A percentile compares a stretch with the other conserved stretches of the same genome.
Evolutionary conservation across 768 basidiomycete genomes (phyloP).

Genomic region (Suillus brevipes): DNA sequence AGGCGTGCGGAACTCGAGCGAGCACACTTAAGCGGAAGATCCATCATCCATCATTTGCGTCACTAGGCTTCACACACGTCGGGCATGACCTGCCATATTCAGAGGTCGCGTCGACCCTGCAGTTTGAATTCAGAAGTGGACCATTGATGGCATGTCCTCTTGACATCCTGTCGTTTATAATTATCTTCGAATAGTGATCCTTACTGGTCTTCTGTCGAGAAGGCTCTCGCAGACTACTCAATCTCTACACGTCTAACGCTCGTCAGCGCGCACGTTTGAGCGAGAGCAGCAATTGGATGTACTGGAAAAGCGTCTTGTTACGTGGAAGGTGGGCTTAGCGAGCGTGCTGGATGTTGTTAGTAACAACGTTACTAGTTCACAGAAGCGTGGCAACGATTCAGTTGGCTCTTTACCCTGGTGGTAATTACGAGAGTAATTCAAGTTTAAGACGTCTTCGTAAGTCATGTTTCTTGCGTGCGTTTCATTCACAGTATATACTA

Average conservation of each 20-base stretch:
- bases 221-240: conserved; percentile 83
- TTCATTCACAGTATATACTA: neutral
- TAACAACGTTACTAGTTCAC: conserved; percentile 40
- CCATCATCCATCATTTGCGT: conserved; percentile 71
- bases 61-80: conserved; percentile 74
- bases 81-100: conserved; percentile 73
- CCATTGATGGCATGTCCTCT: conserved; percentile 68
- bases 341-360: conserved; percentile 68
- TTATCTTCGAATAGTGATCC: conserved; percentile 56
- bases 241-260: conserved; percentile 68
- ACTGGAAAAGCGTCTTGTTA: conserved; percentile 69
- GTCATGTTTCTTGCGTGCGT: neutral
- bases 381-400: conserved; percentile 35
- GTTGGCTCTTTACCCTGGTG: neutral
- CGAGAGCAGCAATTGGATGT: conserved; percentile 77
- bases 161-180: neutral
- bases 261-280: conserved; percentile 75
- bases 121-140: conserved; percentile 70
- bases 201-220: conserved; percentile 72
- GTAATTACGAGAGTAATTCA: neutral
- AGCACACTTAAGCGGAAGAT: conserved; percentile 74
- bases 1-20: conserved; percentile 50
- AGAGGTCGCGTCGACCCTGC: conserved; percentile 63
- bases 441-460: neutral
- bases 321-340: conserved; percentile 74